A percentile compares a stretch with the other conserved stretches of the same genome.
Conservation (phyloP, 495 filamentous ascomycete genomes). For the Trichoderma erinaceum region DNA sequence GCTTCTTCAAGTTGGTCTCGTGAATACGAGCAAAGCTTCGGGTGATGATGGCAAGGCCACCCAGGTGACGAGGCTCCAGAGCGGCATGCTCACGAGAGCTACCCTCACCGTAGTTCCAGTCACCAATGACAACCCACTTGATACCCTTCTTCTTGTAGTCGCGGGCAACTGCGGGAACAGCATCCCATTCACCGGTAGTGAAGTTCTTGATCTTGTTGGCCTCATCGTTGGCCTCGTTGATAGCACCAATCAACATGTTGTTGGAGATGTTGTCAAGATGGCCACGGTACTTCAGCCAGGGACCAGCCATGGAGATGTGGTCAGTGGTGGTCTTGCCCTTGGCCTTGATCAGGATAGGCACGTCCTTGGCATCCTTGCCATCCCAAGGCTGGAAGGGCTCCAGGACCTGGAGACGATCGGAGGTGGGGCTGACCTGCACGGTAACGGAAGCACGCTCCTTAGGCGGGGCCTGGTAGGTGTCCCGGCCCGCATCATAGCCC, state of each 20-base stretch:
- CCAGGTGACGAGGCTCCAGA: constrained; percentile 94
- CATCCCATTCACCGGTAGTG: constrained; percentile 73
- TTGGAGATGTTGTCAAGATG: constrained; percentile 99
- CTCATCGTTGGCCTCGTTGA: constrained; percentile 91
- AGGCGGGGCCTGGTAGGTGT: constrained; percentile 97
- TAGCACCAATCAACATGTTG: constrained; percentile 99
- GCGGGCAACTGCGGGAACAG: constrained; percentile 90
- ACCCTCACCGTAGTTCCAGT: constrained; percentile 99
- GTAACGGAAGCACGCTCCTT: constrained; percentile 61
- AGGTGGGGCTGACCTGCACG: constrained; percentile 81
- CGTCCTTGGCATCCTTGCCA: constrained; percentile 81
- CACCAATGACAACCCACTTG: constrained; percentile 96
- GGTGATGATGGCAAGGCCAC: constrained; percentile 94
- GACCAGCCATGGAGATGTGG: constrained; percentile 98
- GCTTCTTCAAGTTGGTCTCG: constrained; percentile 99
- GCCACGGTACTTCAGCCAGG: constrained; percentile 99
- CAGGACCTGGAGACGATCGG: constrained; percentile 91
- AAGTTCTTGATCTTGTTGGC: constrained; percentile 97
- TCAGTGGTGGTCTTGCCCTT: constrained; percentile 99
- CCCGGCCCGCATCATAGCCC: constrained; percentile 87
- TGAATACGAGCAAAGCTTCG: constrained; percentile 97
- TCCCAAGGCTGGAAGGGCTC: constrained; percentile 83
- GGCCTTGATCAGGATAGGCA: constrained; percentile 96
- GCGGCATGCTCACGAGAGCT: constrained; percentile 96
- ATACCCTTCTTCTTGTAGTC: constrained; percentile 97